Percentiles rank a stretch among this genome's conserved stretches.
These are phyloP conservation scores for Phytophthora brassicae DNA, from an alignment of 352 stramenopile species.

Conservation along the genomic window DNA sequence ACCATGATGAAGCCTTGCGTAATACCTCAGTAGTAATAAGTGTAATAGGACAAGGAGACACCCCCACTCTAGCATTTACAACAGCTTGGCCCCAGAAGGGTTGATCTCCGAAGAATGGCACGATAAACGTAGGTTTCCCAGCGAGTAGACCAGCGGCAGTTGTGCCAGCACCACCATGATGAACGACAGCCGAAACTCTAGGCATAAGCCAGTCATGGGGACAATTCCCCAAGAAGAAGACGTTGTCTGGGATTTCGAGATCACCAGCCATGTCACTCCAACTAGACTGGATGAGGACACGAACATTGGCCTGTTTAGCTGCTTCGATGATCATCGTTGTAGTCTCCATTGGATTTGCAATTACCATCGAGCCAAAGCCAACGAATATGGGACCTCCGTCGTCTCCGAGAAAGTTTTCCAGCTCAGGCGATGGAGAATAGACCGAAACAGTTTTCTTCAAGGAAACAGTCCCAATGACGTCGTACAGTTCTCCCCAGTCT, in stretches of 20 bases:
- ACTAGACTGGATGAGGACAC: conserved; percentile 87
- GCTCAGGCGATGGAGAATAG: conserved; percentile 51
- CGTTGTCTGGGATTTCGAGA: conserved; percentile 42
- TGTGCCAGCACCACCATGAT: conserved; percentile 82
- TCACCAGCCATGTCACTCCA: conserved; percentile 75
- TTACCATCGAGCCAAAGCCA: conserved; percentile 93
- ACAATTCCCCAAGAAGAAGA: conserved; percentile 65
- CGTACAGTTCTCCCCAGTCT: conserved; percentile 84
- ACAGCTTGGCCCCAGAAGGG: conserved; percentile 92
- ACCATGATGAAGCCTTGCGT: conserved; percentile 65
- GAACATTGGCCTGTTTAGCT: conserved; percentile 50
- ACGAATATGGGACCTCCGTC: conserved; percentile 89
- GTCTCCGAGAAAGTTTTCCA: conserved; percentile 56
- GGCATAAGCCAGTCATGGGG: conserved; percentile 92
- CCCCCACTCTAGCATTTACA: conserved; percentile 69
- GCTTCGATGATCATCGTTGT: conserved; percentile 86
- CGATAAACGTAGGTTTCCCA: conserved; percentile 91
- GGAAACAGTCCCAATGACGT: conserved; percentile 84
- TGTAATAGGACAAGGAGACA: conserved; percentile 74
- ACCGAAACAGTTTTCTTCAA: conserved; percentile 36
- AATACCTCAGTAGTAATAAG: conserved; percentile 81
- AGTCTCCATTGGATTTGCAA: conserved; percentile 66
- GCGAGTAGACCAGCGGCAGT: conserved; percentile 86
- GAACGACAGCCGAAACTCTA: conserved; percentile 81
- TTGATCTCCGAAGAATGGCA: conserved; percentile 95